phyloP scores from a whole-genome alignment of 164 flowering plant species.

The Umbilicus rupestris region DNA sequence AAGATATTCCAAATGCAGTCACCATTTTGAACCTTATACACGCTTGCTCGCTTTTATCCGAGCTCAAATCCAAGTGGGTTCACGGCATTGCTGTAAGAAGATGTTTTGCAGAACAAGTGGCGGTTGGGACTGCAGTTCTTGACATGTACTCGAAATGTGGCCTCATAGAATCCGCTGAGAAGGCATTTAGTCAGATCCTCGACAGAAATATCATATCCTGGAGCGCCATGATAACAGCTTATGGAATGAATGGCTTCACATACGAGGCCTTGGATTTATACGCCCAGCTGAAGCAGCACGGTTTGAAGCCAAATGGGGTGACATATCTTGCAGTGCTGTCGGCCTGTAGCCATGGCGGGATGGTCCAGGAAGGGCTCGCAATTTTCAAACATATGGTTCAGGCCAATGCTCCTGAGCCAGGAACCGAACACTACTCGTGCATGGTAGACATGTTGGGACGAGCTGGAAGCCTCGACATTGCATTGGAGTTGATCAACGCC shows the following conservation, averaged over 20 bases:
- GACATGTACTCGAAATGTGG: conserved; percentile 81
- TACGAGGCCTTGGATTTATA: conserved; percentile 46
- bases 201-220: conserved; percentile 51
- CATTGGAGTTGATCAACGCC: conserved; percentile 37
- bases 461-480: conserved; percentile 49
- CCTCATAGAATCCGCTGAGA: conserved; percentile 43
- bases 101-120: conserved; percentile 39
- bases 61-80: conserved; percentile 43
- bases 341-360: conserved; percentile 82
- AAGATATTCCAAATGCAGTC: conserved; percentile 33
- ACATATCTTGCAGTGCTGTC: conserved; percentile 59
- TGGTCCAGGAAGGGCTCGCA: conserved; percentile 55
- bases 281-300: conserved; percentile 38
- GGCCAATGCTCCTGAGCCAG: conserved; percentile 30
- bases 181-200: conserved; percentile 46
- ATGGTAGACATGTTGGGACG: conserved; percentile 71
- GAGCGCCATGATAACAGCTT: conserved; percentile 73
- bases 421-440: conserved; percentile 67
- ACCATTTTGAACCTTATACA: conserved; percentile 56
- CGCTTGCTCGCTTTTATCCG: conserved; percentile 58
- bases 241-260: conserved; percentile 57
- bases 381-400: conserved; percentile 37
- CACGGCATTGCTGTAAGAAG: conserved; percentile 64
- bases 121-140: conserved; percentile 62
- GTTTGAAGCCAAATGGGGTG: conserved; percentile 49